Evolutionary conservation across 495 filamentous ascomycete species (phyloP).

Genomic region (Hypoxylon subgilvum): DNA sequence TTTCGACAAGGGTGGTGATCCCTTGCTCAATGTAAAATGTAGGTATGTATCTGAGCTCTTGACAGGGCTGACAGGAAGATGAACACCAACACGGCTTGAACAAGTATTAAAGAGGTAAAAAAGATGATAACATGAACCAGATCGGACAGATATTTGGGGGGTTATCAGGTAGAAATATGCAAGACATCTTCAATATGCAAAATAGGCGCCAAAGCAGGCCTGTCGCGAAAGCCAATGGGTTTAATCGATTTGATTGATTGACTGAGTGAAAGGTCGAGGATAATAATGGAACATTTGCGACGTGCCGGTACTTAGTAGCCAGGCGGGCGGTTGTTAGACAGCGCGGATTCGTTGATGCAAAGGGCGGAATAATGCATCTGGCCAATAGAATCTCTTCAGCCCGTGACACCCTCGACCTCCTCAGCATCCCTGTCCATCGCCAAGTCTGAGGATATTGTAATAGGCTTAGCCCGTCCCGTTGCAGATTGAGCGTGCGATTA

Average conservation of each 20-base stretch:
- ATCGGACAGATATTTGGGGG: constrained; percentile 19
- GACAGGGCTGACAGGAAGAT: background rate
- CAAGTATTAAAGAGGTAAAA: constrained; percentile 3
- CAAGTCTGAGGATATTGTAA: constrained; percentile 23
- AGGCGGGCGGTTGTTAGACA: constrained; percentile 34
- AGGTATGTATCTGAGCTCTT: constrained; percentile 1
- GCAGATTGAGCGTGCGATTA: constrained; percentile 26
- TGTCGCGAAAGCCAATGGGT: constrained; percentile 31
- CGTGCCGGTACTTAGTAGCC: background rate
- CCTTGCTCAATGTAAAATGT: constrained; percentile 16
- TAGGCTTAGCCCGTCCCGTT: constrained; percentile 28
- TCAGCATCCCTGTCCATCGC: constrained; percentile 10
- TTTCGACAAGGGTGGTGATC: constrained; percentile 51
- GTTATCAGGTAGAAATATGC: constrained; percentile 29
- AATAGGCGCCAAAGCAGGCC: constrained; percentile 28
- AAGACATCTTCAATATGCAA: constrained; percentile 22
- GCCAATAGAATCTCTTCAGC: constrained; percentile 29
- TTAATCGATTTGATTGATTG: constrained; percentile 15
- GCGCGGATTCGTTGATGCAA: constrained; percentile 42
- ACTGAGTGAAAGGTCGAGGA: constrained; percentile 23
- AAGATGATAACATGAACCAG: constrained; percentile 24
- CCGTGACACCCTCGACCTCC: constrained; percentile 33
- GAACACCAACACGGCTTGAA: constrained; percentile 4
- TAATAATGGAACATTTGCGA: constrained; percentile 30
- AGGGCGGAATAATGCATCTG: constrained; percentile 17